phyloP scores from a whole-genome alignment of 768 basidiomycete genomes.

The Tylopilus vinaceipallidus region DNA sequence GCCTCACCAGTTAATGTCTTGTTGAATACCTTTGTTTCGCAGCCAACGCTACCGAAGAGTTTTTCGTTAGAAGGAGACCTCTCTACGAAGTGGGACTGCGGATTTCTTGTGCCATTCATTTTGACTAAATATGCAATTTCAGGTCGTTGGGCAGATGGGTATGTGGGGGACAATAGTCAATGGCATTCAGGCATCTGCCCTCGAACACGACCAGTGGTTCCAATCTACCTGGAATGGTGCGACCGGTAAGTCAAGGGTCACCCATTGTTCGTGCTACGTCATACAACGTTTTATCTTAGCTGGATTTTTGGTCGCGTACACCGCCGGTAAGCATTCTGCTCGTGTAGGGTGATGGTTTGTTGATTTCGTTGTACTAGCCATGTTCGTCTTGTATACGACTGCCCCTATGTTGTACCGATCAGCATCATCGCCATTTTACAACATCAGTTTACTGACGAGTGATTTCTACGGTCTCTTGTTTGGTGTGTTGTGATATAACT shows the following conservation, averaged over 20 bases:
- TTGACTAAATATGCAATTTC: not conserved
- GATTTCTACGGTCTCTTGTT: constrained; percentile 88
- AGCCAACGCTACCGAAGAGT: constrained; percentile 90
- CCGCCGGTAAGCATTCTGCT: constrained; percentile 30
- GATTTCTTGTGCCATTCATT: not conserved
- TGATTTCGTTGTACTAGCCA: constrained; percentile 42
- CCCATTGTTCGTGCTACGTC: not conserved
- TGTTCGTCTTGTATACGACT: constrained; percentile 83
- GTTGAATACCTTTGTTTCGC: constrained; percentile 1
- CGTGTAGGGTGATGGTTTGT: not conserved
- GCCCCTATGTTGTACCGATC: constrained; percentile 84
- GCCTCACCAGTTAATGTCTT: not conserved
- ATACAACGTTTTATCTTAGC: constrained; percentile 31
- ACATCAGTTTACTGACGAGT: constrained; percentile 80
- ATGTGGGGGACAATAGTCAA: constrained; percentile 83
- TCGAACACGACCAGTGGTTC: constrained; percentile 70
- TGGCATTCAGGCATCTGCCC: constrained; percentile 69
- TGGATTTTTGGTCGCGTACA: constrained; percentile 54
- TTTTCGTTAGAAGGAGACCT: constrained; percentile 75
- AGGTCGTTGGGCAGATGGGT: constrained; percentile 83
- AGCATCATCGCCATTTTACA: constrained; percentile 84
- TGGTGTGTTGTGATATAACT: constrained; percentile 31
- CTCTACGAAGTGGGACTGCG: constrained; percentile 62
- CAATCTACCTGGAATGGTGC: constrained; percentile 69
- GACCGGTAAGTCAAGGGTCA: constrained; percentile 55